Evolutionary conservation across 345 rosid species (phyloP), one percentile per base, ranked within the genome.

Genomic region (Corchorus capsularis): DNA sequence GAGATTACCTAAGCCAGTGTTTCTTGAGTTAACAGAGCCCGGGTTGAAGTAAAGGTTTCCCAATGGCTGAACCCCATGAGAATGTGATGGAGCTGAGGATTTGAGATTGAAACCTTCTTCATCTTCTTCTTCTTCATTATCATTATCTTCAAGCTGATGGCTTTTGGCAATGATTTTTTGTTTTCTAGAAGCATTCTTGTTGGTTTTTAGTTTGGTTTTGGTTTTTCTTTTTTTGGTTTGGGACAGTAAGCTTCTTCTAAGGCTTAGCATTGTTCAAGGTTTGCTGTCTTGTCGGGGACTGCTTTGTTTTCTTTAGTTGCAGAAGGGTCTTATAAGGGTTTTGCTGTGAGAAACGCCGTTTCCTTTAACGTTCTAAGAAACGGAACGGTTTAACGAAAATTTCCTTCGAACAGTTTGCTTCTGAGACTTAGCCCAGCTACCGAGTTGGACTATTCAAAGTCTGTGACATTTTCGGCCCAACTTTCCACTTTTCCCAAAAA

Each of bases 1-100:
- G 78, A 93, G 92, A 82, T 83, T 85, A 86, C 98, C 99, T 72
- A 96, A 82, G 9, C 98, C 98, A 11, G 89, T 86, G 84, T 89
- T 90, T 78, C 99, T 84, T 0, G 91, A 91, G 73, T 93, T 96
- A 43, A 83, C 50, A 0, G 88, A 81, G 62, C 85, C 85, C 0
- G 86, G 81, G 75, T 71, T 87, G 69, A 93, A 79, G 80, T 86
- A 92, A 5, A 93, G 86, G 79, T 96, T 96, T 1, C 99, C 98
- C 16, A 96, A 85, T 9, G 99, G 99, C 77, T 92, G 97, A 56
- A 93, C 97, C 22, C 97, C 90, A 76, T 92, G 86, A 20, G 81
- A 68, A 59, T 83, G 82, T 17, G 93, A 87, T 19, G 88, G 84
- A 69, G 87, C 84, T 72, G 91, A 83, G 79, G 72, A 62, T 75